A percentile compares a stretch with the other conserved stretches of the same genome.
These are phyloP conservation scores for Ophiocordyceps unilateralis DNA, from an alignment of 2,329 filamentous ascomycete genomes.

Conservation along the genomic window DNA sequence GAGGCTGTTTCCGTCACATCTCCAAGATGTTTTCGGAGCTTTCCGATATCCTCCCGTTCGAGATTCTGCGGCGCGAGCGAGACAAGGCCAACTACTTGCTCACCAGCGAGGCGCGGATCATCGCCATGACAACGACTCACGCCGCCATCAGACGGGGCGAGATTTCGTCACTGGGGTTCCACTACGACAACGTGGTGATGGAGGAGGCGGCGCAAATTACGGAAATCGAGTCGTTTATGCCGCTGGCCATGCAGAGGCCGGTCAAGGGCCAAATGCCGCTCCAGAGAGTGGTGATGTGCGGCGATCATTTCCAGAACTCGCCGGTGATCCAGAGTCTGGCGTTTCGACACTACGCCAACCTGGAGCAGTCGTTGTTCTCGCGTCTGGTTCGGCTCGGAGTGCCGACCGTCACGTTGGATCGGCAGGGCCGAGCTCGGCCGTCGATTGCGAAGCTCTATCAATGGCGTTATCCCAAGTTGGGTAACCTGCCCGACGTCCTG, in stretches of 20 bases:
- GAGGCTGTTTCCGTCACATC: conserved; percentile 79
- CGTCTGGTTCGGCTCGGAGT: conserved; percentile 81
- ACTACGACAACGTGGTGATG: conserved; percentile 96
- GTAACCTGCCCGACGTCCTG: conserved; percentile 61
- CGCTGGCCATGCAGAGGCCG: conserved; percentile 76
- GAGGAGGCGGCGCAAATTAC: conserved; percentile 97
- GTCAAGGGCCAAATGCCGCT: conserved; percentile 56
- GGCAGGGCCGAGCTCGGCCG: conserved; percentile 79
- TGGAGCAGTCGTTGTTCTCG: conserved; percentile 90
- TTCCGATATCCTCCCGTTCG: conserved; percentile 85
- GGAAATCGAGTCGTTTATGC: conserved; percentile 93
- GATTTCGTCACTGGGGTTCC: conserved; percentile 82
- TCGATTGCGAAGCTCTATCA: conserved; percentile 79
- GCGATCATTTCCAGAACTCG: conserved; percentile 93
- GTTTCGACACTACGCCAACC: conserved; percentile 85
- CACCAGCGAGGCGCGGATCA: conserved; percentile 87
- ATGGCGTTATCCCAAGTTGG: conserved; percentile 76
- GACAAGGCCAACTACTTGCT: conserved; percentile 95
- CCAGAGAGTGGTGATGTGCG: conserved; percentile 79
- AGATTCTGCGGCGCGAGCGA: conserved; percentile 72
- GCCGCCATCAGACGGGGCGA: conserved; percentile 87
- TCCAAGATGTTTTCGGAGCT: conserved; percentile 81
- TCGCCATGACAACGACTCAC: conserved; percentile 97
- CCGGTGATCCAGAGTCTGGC: conserved; percentile 89
- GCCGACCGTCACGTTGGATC: conserved; percentile 77